phyloP scores from a whole-genome alignment of 345 rosid species.

The Salix suchowensis region DNA sequence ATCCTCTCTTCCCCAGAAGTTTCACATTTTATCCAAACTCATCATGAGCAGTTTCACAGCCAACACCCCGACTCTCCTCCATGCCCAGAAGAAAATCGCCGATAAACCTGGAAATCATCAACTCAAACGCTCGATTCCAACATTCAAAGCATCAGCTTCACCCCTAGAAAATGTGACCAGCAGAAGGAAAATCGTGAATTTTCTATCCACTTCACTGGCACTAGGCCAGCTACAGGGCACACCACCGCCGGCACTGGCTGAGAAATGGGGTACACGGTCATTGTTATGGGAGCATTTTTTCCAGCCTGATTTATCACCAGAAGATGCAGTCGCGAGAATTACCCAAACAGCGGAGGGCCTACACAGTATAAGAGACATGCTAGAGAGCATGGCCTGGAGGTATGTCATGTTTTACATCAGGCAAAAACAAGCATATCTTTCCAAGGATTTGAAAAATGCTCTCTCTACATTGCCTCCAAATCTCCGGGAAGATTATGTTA shows the following conservation, averaged over 20 bases:
- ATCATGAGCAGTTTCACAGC: slow-evolving; percentile 44
- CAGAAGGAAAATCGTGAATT: slow-evolving; percentile 42
- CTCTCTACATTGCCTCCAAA: slow-evolving; percentile 52
- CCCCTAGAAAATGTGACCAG: slow-evolving; percentile 16
- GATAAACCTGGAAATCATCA: slow-evolving; percentile 2
- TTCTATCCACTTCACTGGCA: slow-evolving; percentile 36
- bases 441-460: slow-evolving; percentile 73
- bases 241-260: slow-evolving; percentile 40
- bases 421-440: slow-evolving; percentile 65
- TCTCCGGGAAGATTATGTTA: slow-evolving; percentile 50
- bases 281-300: slow-evolving; percentile 61
- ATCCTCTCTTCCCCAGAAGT: background rate
- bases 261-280: slow-evolving; percentile 85
- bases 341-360: slow-evolving; percentile 83
- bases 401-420: slow-evolving; percentile 75
- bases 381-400: slow-evolving; percentile 92
- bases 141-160: slow-evolving; percentile 23
- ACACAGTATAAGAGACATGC: slow-evolving; percentile 71
- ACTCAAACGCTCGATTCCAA: slow-evolving; percentile 12
- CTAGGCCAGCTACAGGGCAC: slow-evolving; percentile 12
- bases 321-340: slow-evolving; percentile 80
- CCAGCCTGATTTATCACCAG: slow-evolving; percentile 66
- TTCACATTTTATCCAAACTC: slow-evolving; percentile 17
- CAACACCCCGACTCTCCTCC: slow-evolving; percentile 41
- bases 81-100: background rate